These are phyloP conservation scores for Leccinellum albellum DNA, from an alignment of 768 basidiomycete species.

Conservation along the genomic window DNA sequence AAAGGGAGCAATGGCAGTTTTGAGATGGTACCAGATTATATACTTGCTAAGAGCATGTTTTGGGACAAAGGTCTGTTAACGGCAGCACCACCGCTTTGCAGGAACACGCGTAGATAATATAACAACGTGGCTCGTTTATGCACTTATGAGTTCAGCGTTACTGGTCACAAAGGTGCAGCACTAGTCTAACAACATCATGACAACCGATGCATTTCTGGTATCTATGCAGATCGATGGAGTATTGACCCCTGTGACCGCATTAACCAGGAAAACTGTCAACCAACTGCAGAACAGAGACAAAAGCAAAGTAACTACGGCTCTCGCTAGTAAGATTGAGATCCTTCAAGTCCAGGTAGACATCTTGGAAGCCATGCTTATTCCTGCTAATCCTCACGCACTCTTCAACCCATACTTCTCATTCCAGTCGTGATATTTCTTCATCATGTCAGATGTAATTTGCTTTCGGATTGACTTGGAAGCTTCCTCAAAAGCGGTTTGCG, in stretches of 20 bases:
- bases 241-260: background rate
- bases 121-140: conserved; percentile 2
- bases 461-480: conserved; percentile 69
- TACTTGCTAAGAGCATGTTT: conserved; percentile 1
- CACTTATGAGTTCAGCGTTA: background rate
- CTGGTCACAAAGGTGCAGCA: background rate
- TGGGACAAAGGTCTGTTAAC: conserved; percentile 6
- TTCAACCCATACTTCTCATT: conserved; percentile 32
- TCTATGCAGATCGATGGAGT: background rate
- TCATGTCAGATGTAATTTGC: conserved; percentile 81
- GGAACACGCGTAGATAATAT: background rate
- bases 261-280: background rate
- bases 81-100: too few relatives aligned
- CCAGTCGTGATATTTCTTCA: conserved; percentile 75
- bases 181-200: background rate
- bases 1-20: background rate
- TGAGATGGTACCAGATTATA: background rate
- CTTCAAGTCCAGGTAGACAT: background rate
- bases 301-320: background rate
- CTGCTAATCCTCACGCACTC: conserved; percentile 5
- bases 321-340: background rate
- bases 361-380: background rate
- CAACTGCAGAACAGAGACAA: background rate
- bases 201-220: background rate
- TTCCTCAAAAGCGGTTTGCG: conserved; percentile 64